Evolutionary conservation across 176 grass and related monocot species (phyloP).

Genomic region (Eragrostis nindensis): DNA sequence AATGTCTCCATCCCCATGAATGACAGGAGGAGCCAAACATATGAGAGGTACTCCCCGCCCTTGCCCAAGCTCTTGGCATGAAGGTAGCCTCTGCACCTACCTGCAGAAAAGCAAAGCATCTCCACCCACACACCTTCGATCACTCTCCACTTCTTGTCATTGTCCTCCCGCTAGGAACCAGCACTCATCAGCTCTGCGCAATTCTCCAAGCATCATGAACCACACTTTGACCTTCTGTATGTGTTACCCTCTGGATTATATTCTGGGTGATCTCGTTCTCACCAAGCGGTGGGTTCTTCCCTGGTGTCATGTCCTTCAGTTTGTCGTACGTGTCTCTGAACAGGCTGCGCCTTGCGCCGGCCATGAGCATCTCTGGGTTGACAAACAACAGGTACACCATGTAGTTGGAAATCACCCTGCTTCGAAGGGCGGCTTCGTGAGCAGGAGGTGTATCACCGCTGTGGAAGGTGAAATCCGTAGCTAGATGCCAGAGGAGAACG

Average conservation of each 20-base stretch:
- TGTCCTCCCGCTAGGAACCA: too few relatives aligned
- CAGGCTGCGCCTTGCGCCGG: not conserved
- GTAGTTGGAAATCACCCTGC: slow-evolving; percentile 23
- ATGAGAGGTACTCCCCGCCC: slow-evolving; percentile 3
- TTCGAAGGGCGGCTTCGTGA: too few relatives aligned
- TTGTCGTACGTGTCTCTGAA: too few relatives aligned
- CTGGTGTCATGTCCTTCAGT: too few relatives aligned
- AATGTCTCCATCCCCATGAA: slow-evolving; percentile 23
- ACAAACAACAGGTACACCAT: slow-evolving; percentile 1
- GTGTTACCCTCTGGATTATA: too few relatives aligned
- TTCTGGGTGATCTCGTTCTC: too few relatives aligned
- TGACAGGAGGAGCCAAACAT: not conserved
- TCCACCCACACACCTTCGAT: slow-evolving; percentile 26
- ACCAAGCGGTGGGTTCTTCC: too few relatives aligned
- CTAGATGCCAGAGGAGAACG: slow-evolving; percentile 4
- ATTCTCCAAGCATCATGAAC: too few relatives aligned
- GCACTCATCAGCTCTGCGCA: too few relatives aligned
- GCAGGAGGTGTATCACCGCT: too few relatives aligned
- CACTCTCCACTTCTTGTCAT: not conserved
- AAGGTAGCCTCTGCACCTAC: not conserved
- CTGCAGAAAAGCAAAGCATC: slow-evolving; percentile 7
- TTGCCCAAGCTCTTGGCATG: not conserved
- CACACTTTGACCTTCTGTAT: too few relatives aligned
- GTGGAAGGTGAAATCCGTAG: not conserved
- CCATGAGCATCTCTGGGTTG: not conserved